Evolutionary conservation across 2,329 filamentous ascomycete species (phyloP).

Genomic region (Aspergillus luchuensis): DNA sequence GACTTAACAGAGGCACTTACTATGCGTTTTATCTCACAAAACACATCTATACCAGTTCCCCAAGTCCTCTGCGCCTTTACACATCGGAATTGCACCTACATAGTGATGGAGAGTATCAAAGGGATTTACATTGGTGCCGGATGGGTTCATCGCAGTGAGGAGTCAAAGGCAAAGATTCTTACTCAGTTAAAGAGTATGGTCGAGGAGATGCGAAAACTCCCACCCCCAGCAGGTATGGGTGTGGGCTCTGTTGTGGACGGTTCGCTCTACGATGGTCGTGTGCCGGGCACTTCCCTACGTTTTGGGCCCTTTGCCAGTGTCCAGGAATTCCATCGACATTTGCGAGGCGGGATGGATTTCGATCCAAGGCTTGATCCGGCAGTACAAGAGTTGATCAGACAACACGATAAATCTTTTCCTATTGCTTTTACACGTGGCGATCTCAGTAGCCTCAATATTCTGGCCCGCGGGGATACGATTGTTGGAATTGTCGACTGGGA

Average conservation of each 20-base stretch:
- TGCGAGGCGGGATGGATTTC: slow-evolving; percentile 35
- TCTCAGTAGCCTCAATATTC: slow-evolving; percentile 45
- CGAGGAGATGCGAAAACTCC: slow-evolving; percentile 34
- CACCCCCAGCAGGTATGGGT: slow-evolving; percentile 25
- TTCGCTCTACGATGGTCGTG: slow-evolving; percentile 35
- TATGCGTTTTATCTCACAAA: slow-evolving; percentile 38
- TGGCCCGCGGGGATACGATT: slow-evolving; percentile 42
- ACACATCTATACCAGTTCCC: slow-evolving; percentile 45
- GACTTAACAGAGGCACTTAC: slow-evolving; percentile 38
- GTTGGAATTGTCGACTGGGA: slow-evolving; percentile 41
- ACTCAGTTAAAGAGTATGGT: slow-evolving; percentile 33
- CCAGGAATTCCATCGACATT: slow-evolving; percentile 42
- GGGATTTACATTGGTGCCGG: slow-evolving; percentile 37
- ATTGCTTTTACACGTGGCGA: slow-evolving; percentile 56
- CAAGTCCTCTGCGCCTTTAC: slow-evolving; percentile 42
- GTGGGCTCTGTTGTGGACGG: slow-evolving; percentile 37
- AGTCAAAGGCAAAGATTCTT: slow-evolving; percentile 41
- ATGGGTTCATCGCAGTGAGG: slow-evolving; percentile 34
- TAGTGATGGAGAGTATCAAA: slow-evolving; percentile 45
- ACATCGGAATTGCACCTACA: slow-evolving; percentile 35
- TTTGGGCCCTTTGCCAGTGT: slow-evolving; percentile 37
- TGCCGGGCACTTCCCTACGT: slow-evolving; percentile 28
- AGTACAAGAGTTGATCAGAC: slow-evolving; percentile 38
- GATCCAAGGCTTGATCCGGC: slow-evolving; percentile 27
- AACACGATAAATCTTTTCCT: slow-evolving; percentile 34